Evolutionary conservation across 345 rosid genomes (phyloP).

Genomic region (Citrus unshiu): DNA sequence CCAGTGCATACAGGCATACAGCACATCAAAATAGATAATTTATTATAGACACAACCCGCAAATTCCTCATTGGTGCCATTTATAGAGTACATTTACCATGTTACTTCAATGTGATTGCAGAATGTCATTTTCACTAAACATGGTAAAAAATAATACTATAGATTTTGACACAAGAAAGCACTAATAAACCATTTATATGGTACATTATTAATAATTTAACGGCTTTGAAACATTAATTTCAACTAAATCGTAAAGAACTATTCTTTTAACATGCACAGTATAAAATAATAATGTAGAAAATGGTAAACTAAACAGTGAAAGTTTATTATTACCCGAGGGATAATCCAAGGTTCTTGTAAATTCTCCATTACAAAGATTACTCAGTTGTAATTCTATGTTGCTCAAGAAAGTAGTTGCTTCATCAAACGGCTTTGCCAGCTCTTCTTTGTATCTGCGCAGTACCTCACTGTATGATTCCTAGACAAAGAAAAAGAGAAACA

Average conservation of each 20-base stretch:
- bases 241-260: slow-evolving; percentile 3
- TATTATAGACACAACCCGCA: neutral
- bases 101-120: neutral
- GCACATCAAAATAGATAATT: neutral
- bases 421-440: slow-evolving; percentile 55
- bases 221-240: slow-evolving; percentile 8
- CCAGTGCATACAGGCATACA: neutral
- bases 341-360: slow-evolving; percentile 26
- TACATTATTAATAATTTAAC: neutral
- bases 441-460: slow-evolving; percentile 55
- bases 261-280: slow-evolving; percentile 24
- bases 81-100: neutral
- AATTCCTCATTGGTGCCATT: neutral
- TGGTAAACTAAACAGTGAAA: neutral
- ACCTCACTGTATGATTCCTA: slow-evolving; percentile 63
- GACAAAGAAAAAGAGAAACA: neutral
- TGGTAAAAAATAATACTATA: neutral
- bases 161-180: neutral
- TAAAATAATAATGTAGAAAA: neutral
- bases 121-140: neutral
- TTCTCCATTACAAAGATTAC: slow-evolving; percentile 45
- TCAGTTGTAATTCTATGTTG: slow-evolving; percentile 59
- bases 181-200: neutral
- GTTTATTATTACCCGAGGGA: slow-evolving; percentile 32
- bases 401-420: slow-evolving; percentile 55